phyloP scores from a whole-genome alignment of 371 early-diverging fungal species.

The Mortierella sp. region DNA sequence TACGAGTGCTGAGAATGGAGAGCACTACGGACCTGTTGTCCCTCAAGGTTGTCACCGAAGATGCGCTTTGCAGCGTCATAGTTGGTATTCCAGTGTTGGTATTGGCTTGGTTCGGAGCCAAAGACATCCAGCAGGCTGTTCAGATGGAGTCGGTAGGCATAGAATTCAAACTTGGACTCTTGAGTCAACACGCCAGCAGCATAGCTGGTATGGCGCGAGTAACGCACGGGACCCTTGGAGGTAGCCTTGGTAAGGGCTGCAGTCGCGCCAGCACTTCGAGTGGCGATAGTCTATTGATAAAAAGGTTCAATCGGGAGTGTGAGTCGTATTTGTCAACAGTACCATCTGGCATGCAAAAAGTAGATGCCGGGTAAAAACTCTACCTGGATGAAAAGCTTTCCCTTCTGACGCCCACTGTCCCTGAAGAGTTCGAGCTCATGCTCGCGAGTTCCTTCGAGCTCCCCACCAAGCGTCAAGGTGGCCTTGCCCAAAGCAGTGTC shows the following conservation, averaged over 20 bases:
- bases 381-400: constrained; percentile 25
- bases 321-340: too few relatives aligned
- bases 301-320: too few relatives aligned
- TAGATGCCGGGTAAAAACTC: too few relatives aligned
- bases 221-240: constrained; percentile 37
- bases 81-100: constrained; percentile 43
- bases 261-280: constrained; percentile 15
- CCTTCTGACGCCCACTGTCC: constrained; percentile 17
- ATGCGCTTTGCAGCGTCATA: constrained; percentile 42
- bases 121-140: constrained; percentile 42
- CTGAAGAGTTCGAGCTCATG: constrained; percentile 26
- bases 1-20: constrained; percentile 50
- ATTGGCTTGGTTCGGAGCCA: constrained; percentile 18
- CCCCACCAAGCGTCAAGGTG: constrained; percentile 12
- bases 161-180: constrained; percentile 42
- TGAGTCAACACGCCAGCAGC: constrained; percentile 45
- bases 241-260: constrained; percentile 18
- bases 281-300: constrained; percentile 17
- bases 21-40: constrained; percentile 40
- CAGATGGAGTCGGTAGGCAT: constrained; percentile 44
- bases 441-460: constrained; percentile 25
- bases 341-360: too few relatives aligned
- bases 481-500: constrained; percentile 37
- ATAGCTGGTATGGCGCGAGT: constrained; percentile 53
- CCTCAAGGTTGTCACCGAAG: constrained; percentile 40